phyloP scores from a whole-genome alignment of 768 basidiomycete genomes.

The Lentinus brumalis region DNA sequence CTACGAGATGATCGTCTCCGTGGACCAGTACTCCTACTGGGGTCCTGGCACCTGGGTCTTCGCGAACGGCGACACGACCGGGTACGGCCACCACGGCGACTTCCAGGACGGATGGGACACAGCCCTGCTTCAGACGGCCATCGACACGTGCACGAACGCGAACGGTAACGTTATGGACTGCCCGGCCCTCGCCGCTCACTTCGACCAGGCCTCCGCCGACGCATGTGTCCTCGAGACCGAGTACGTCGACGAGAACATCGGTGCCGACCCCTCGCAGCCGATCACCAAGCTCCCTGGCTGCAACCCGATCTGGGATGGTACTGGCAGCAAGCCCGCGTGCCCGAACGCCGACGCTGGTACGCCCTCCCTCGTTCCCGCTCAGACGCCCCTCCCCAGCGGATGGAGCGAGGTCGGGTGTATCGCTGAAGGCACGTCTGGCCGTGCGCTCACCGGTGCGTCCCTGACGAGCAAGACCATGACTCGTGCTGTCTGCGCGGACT shows the following conservation, averaged over 20 bases:
- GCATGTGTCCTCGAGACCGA: constrained; percentile 23
- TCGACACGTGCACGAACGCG: constrained; percentile 27
- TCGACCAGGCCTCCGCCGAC: constrained; percentile 20
- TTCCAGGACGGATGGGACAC: constrained; percentile 28
- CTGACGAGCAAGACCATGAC: constrained; percentile 26
- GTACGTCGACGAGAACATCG: constrained; percentile 22
- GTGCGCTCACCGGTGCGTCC: constrained; percentile 24
- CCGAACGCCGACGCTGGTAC: constrained; percentile 4
- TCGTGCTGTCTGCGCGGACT: constrained; percentile 22
- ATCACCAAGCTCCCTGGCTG: constrained; percentile 27
- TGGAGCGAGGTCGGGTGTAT: constrained; percentile 28
- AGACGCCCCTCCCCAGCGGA: constrained; percentile 16
- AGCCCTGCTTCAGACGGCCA: constrained; percentile 23
- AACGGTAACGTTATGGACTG: constrained; percentile 28
- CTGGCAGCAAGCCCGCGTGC: constrained; percentile 11
- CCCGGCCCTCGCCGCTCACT: constrained; percentile 23
- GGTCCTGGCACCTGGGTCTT: constrained; percentile 25
- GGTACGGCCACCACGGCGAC: constrained; percentile 29
- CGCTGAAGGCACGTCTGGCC: constrained; percentile 27
- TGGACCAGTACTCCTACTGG: constrained; percentile 17
- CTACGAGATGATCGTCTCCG: constrained; percentile 25
- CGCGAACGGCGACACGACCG: constrained; percentile 27
- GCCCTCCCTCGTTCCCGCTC: constrained; percentile 17
- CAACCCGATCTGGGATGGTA: constrained; percentile 24
- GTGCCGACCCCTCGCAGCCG: constrained; percentile 5